Evolutionary conservation across 225 moss, liverwort and hornwort species (phyloP), one percentile per base, ranked within the genome.

Genomic region (Bryum argenteum): DNA sequence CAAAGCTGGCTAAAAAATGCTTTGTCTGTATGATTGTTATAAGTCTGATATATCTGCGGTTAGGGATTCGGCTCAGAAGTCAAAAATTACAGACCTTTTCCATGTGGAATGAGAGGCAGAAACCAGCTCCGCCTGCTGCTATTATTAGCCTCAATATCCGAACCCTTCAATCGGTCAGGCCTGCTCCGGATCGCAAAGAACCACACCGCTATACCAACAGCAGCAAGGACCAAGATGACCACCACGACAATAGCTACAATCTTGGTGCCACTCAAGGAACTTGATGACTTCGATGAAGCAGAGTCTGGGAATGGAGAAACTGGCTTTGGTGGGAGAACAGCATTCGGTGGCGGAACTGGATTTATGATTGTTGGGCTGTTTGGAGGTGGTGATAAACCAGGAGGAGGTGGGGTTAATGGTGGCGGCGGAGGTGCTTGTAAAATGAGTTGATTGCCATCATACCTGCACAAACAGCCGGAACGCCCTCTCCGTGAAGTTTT

Each of bases 101-200:
- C 73, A 58, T 75, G 64, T 57, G 89, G 83, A 57, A 89, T 89
- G 12, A 85, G 87, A 68, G 91, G 91, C 73, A 85, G 54, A 61
- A 87, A 87, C 91, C 91, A 91, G 23, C 87, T 73, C 28, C 83
- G 72, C 33, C 85, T 75, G 24, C 87, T 84, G 67, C 76, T 87
- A 61, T 53, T 71, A 53, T 73, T 72, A 51, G 83, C 80, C 58
- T 89, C 91, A 14, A 83, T 60, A 44, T 79, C 81, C 13, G 50
- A 74, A 22, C 61, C 57, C 65, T 85, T 79, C 33, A 39, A 9
- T 15, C 45, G 69, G 44, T 82, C 80, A 52, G 79, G 73, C 50
- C 73, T 80, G 19, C 55, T 78, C 58, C 89, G 81, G 75, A 79
- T 75, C 16, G 79, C 68, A 39, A 78, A 81, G 54, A 73, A 81